Evolutionary conservation across 2,329 filamentous ascomycete genomes (phyloP), one percentile per base, ranked within the genome.

Genomic region (Phaeosphaeria sp.): DNA sequence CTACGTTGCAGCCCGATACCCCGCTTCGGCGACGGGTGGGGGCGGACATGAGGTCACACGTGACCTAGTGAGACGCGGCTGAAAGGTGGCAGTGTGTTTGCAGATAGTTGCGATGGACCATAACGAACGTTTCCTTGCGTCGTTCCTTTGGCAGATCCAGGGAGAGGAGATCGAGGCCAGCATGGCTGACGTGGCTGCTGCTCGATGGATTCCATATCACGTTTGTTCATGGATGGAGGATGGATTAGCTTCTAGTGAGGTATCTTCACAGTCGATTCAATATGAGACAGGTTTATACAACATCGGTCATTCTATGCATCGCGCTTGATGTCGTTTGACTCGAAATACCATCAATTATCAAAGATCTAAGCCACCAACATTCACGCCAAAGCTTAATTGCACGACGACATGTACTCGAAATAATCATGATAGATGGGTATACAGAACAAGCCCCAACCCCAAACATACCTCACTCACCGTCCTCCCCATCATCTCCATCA

Each of bases 31-130:
- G 53, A 21, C 1, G 1, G 9, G 33, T 44, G 50, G 46, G 52
- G 52, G 46, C 43, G 36, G 36, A 46, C 46, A 7, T 11, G n/a
- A 22, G 21, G 46, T 43, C 52, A 36, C 52, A 50, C 50, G 52
- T 50, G 52, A 44, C 46, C 25, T 25, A 23, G 46, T 56, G 54
- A 52, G 46, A 56, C 54, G 54, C 52, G 66, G 62, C 58, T 56
- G 55, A 55, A 56, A n/a, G 61, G 61, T 60, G 61, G 66, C 60
- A 56, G 54, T 44, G 59, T 63, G 60, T 54, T 54, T 63, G 63
- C 64, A 64, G 58, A 64, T 67, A 60, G 56, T 60, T 64, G 58
- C 54, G 54, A 62, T 56, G 52, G 54, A 66, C 54, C 56, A 62
- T 60, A 50, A 58, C 56, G 53, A 55, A 21, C 44, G 30, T 68